Base-by-base conservation (phyloP, 2,329 filamentous ascomycete genomes). In the Fusarium torulosum region DNA sequence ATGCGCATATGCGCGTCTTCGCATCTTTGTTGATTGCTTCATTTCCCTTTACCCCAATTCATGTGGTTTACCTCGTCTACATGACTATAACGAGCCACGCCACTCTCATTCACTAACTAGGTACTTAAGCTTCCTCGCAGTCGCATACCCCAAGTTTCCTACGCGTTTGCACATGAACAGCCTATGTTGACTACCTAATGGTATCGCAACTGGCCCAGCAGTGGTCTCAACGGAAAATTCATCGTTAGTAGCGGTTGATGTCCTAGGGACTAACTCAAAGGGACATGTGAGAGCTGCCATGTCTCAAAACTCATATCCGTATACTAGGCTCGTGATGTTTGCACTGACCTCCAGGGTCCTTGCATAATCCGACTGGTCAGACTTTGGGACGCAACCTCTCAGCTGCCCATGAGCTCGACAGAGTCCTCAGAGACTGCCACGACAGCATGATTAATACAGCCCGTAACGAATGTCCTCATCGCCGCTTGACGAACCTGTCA, bases 281-380 rank as follows among this genome's bases (percentile, higher is more conserved):
- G 43, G 40, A 55, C 45, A 47, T 61, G 45, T 45, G 50, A 55
- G 62, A 58, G 33, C 58, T 53, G 52, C 53, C 21, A 62, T 71
- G 67, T 65, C 69, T 72, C 44, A 62, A 61, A 20, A 40, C 17
- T 47, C 42, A 54, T 44, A 67, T 69, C 45, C 15, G 44, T 51
- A 60, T 50, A 13, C 31, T 40, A 21, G 43, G 38, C 58, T 55
- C 45, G 45, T 63, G 58, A 53, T 53, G 63, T 71, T 63, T 40
- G 44, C 62, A 58, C 51, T 59, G 47, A 45, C 53, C 50, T 59
- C 53, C 47, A 65, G 66, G 51, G 47, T 27, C 53, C 52, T 62
- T 50, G 60, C 54, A 53, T 53, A 52, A 72, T 57, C 53, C 57
- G 62, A 67, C 62, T 72, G 70, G 70, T 53, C 54, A 51, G 50